Evolutionary conservation across 2,329 filamentous ascomycete species (phyloP).

Genomic region (Colletotrichum lindemuthianum): DNA sequence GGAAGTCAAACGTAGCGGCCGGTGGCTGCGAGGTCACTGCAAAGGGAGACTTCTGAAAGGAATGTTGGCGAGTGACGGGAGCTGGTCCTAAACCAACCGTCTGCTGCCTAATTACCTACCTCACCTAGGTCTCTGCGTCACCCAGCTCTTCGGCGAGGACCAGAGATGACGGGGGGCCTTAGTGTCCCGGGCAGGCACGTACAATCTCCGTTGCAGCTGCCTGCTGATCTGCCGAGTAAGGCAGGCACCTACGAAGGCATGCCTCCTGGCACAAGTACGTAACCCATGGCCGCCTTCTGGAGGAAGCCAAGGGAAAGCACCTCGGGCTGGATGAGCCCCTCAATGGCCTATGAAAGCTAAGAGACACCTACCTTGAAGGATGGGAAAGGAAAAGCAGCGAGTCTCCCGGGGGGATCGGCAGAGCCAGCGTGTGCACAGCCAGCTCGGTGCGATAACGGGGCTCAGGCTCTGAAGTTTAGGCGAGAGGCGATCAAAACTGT

Average conservation of each 20-base stretch:
- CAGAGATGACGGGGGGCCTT: no score
- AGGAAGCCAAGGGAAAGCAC: constrained; percentile 1
- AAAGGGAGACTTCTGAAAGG: constrained; percentile 6
- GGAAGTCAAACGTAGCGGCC: no score
- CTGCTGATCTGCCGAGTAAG: no score
- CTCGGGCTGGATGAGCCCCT: not conserved
- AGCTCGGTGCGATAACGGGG: constrained; percentile 32
- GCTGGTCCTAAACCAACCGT: not conserved
- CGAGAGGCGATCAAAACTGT: not conserved
- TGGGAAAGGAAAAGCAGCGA: not conserved
- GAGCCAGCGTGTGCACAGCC: not conserved
- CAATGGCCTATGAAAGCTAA: not conserved
- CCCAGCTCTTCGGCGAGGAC: not conserved
- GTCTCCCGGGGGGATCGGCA: not conserved
- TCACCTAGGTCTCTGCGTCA: not conserved
- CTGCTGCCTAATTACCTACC: not conserved
- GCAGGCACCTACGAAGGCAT: no score
- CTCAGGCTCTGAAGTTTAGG: constrained; percentile 15
- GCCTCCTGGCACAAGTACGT: no score
- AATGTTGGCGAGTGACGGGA: constrained; percentile 11
- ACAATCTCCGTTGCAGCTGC: no score
- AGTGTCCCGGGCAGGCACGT: no score
- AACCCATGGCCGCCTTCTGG: not conserved
- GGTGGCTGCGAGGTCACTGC: no score
- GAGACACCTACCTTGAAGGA: no score